Conservation (phyloP, 139 green algal species). For the Chlorella sp. region DNA sequence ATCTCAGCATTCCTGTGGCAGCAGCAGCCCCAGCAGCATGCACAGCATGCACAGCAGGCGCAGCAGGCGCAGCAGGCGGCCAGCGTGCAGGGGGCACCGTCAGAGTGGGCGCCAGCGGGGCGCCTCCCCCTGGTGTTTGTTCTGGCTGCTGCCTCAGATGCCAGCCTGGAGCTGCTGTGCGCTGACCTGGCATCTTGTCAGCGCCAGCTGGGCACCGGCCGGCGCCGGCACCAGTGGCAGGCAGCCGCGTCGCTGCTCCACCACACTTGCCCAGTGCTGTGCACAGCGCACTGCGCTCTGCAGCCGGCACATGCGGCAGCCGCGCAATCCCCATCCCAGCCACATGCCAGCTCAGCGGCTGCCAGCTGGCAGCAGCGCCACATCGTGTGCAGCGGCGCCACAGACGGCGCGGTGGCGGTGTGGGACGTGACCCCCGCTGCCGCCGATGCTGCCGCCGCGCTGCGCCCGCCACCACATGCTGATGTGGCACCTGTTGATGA, state of each 20-base stretch:
- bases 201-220: neutral
- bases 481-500: neutral
- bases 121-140: constrained; percentile 24
- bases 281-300: constrained; percentile 14
- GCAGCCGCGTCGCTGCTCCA: neutral
- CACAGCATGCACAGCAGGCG: neutral
- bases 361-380: neutral
- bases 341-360: neutral
- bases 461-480: neutral
- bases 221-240: constrained; percentile 21
- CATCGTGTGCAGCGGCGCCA: constrained; percentile 33
- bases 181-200: neutral
- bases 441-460: neutral
- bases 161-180: constrained; percentile 31
- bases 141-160: constrained; percentile 36
- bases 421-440: constrained; percentile 40
- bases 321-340: neutral
- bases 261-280: constrained; percentile 37
- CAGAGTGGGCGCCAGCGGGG: neutral
- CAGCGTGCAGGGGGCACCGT: neutral
- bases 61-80: neutral
- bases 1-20: constrained; percentile 22
- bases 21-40: neutral
- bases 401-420: constrained; percentile 35
- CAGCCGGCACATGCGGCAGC: neutral